phyloP scores from a whole-genome alignment of 257 asterid species.

The Coffea canephora region DNA sequence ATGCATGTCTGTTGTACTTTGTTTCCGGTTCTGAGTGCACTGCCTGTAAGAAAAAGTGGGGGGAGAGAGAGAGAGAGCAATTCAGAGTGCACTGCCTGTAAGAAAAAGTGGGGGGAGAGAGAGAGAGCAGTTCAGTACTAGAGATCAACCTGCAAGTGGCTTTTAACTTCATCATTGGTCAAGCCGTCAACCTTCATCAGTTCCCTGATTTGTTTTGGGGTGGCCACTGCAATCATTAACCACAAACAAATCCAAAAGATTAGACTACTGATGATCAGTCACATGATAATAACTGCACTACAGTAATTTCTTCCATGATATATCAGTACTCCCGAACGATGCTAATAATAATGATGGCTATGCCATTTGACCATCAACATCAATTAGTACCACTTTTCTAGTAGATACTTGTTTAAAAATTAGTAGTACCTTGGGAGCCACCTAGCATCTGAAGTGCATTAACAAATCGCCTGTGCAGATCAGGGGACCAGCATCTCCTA shows the following conservation, averaged over 20 bases:
- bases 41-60: not conserved
- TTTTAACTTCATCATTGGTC: conserved; percentile 99
- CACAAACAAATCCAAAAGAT: conserved; percentile 7
- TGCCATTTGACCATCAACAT: conserved; percentile 5
- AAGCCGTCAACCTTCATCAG: conserved; percentile 96
- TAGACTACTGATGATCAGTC: conserved; percentile 3
- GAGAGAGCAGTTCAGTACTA: not conserved
- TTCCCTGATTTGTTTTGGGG: conserved; percentile 93
- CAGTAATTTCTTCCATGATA: not conserved
- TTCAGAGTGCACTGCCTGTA: not conserved
- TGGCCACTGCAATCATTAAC: conserved; percentile 70
- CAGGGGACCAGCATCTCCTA: conserved; percentile 98
- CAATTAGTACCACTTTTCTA: not conserved
- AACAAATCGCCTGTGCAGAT: conserved; percentile 83
- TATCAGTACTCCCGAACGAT: conserved; percentile 6
- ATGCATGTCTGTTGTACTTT: conserved; percentile 13
- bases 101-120: not conserved
- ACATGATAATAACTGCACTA: not conserved
- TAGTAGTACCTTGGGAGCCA: conserved; percentile 85
- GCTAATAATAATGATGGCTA: not conserved
- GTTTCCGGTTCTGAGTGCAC: not conserved
- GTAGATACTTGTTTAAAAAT: not conserved
- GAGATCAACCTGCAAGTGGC: conserved; percentile 75
- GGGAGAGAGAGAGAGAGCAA: not conserved
- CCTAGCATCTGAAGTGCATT: conserved; percentile 98